Percentiles rank a stretch among this genome's conserved stretches.
Evolutionary conservation across 768 basidiomycete genomes (phyloP).

Genomic region (Lanmaoa rubissima): DNA sequence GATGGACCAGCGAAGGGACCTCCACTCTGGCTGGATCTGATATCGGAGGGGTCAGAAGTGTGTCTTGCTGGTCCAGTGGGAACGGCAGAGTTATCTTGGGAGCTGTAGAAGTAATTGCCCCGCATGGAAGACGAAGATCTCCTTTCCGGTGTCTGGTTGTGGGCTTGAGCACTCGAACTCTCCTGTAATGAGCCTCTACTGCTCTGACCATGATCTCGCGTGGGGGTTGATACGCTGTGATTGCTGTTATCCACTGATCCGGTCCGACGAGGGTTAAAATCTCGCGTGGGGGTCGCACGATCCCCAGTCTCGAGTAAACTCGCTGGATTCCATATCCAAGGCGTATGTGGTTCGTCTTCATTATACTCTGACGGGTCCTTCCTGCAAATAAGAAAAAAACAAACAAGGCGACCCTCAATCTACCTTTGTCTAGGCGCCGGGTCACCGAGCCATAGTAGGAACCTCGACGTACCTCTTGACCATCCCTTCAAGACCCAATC

Average conservation of each 20-base stretch:
- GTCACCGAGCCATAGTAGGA: not conserved
- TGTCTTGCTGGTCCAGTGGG: slow-evolving; percentile 23
- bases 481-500: slow-evolving; percentile 64
- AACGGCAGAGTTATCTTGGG: slow-evolving; percentile 15
- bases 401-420: not conserved
- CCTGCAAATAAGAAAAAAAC: slow-evolving; percentile 10
- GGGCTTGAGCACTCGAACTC: slow-evolving; percentile 10
- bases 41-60: slow-evolving; percentile 23
- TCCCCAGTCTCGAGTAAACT: slow-evolving; percentile 34
- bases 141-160: slow-evolving; percentile 25
- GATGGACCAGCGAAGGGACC: slow-evolving; percentile 16
- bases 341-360: slow-evolving; percentile 48
- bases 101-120: slow-evolving; percentile 17
- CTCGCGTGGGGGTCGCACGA: slow-evolving; percentile 30
- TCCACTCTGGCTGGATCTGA: slow-evolving; percentile 7
- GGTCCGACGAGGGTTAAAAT: slow-evolving; percentile 24
- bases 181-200: slow-evolving; percentile 17
- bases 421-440: not conserved
- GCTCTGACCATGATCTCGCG: slow-evolving; percentile 23
- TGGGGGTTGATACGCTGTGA: slow-evolving; percentile 12
- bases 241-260: slow-evolving; percentile 21
- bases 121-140: slow-evolving; percentile 6
- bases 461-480: slow-evolving; percentile 48
- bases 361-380: slow-evolving; percentile 33
- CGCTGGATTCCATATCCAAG: slow-evolving; percentile 73